Evolutionary conservation across 768 basidiomycete genomes (phyloP), one percentile per base, ranked within the genome.

Genomic region (Lactarius pseudohatsudake): DNA sequence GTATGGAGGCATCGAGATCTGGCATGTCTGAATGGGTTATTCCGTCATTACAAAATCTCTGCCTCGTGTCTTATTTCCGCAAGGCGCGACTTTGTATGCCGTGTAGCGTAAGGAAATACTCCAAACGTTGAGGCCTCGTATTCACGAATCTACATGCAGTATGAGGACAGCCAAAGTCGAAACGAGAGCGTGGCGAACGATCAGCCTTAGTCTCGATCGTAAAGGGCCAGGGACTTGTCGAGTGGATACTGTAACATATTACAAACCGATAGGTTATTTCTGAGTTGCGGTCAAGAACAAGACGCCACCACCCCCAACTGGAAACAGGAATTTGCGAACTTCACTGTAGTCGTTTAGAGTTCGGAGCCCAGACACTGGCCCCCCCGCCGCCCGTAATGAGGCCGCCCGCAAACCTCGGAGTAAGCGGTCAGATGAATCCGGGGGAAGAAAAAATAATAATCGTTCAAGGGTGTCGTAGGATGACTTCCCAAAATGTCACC

Each of bases 351-450:
- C 26, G 47, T 50, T 66, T 67, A 67, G 57, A 64, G 66, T 67
- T 67, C 28, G 54, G 58, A 59, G 55, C 57, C 66, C 30, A 40
- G 18, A 63, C 10, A 18, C 38, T 62, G 65, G 65, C 26, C n/a
- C 41, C 22, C 11, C 50, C 50, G 66, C 22, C 34, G 30, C 32
- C 56, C 61, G 65, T 40, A n/a, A 36, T 60, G 40, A 57, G 56
- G 66, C 22, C 34, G 30, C 40, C 60, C 61, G 65, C 30, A 28
- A 32, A 53, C 38, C 40, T 56, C 66, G 66, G 66, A 64, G 57
- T 16, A 43, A 38, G 62, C 66, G 66, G 66, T 59, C 57, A 66
- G 61, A 62, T 61, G 60, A 32, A 57, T 66, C 56, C 65, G 65
- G 54, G 13, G 8, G 55, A 3, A 56, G 10, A n/a, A 56, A 62